Conservation (phyloP, 1,139 yeast species). For the Nadsonia starkeyi-henricii region DNA sequence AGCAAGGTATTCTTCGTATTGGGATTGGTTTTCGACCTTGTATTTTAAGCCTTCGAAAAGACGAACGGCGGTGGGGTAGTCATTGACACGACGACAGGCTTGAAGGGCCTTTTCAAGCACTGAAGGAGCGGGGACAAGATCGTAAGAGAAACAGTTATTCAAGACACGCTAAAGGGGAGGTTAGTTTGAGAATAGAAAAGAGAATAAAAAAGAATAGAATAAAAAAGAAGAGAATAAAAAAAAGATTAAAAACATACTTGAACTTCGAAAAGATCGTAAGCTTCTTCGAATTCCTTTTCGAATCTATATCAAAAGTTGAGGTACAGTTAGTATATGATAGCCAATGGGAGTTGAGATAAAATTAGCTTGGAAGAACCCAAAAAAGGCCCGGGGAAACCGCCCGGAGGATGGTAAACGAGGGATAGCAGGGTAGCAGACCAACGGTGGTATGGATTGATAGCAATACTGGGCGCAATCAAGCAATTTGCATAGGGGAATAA, state of each 20-base stretch:
- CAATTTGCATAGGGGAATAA: constrained; percentile 1
- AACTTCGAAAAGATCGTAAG: constrained; percentile 95
- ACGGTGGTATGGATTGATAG: too few species aligned
- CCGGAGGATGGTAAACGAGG: too few species aligned
- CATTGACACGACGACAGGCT: constrained; percentile 98
- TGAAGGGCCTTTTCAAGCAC: constrained; percentile 91
- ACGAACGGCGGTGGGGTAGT: constrained; percentile 96
- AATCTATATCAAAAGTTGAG: constrained; percentile 31
- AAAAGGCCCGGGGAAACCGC: background rate
- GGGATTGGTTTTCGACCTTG: constrained; percentile 89
- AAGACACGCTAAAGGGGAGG: constrained; percentile 44
- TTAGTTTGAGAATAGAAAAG: background rate
- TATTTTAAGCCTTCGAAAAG: constrained; percentile 89
- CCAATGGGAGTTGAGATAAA: constrained; percentile 1
- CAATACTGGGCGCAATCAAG: background rate
- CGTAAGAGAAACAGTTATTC: constrained; percentile 96
- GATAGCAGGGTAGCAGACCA: too few species aligned
- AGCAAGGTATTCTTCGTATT: constrained; percentile 89
- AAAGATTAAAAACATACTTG: constrained; percentile 28
- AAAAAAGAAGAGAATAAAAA: background rate
- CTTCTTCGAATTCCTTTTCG: constrained; percentile 95
- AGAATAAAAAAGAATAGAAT: background rate
- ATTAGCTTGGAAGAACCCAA: background rate
- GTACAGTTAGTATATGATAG: constrained; percentile 2
- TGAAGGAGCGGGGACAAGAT: constrained; percentile 94